Base-by-base conservation (phyloP, 345 rosid genomes). In the Camelina sativa region DNA sequence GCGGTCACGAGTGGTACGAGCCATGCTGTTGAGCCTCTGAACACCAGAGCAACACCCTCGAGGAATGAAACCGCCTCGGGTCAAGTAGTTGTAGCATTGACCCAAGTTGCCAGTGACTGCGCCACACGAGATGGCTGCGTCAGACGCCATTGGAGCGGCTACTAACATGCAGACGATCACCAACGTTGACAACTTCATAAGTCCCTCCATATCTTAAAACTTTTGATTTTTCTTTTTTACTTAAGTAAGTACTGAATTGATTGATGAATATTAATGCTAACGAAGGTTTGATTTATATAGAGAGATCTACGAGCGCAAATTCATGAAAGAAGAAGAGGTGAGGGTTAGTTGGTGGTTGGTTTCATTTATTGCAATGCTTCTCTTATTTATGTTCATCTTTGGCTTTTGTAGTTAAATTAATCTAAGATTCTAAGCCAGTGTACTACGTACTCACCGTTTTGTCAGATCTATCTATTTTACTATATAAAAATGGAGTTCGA, bases 1-100 rank as follows among this genome's bases (percentile, higher is more conserved):
- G 55, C 93, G 95, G 69, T 83, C 89, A 4, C 66, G 37, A 6
- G 92, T 85, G 62, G 84, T 65, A 20, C 16, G 57, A 38, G 95
- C 89, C 8, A 80, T 73, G 22, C 0, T 0, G 60, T 73, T 72
- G 25, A 91, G 86, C 59, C 37, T 0, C 74, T 8, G 78, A 37
- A 91, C 55, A 1, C 88, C 92, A 8, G 0, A 16, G 73, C 95
- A 91, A 79, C 93, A 91, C 0, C 19, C 19, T 8, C 32, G 2
- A 2, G 88, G 69, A 5, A 75, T 34, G 10, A 0, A 0, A 16
- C 80, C 86, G 0, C 78, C 79, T n/a, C 1, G 11, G 28, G 50
- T 76, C 40, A 89, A 32, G 78, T 77, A 89, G 40, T 1, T 0
- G 3, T 85, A 3, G 84, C 92, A 89, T 10, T 84, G 75, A 6